Evolutionary conservation across 2,329 filamentous ascomycete genomes (phyloP), one percentile per base, ranked within the genome.

Genomic region (Penicillium sp.): DNA sequence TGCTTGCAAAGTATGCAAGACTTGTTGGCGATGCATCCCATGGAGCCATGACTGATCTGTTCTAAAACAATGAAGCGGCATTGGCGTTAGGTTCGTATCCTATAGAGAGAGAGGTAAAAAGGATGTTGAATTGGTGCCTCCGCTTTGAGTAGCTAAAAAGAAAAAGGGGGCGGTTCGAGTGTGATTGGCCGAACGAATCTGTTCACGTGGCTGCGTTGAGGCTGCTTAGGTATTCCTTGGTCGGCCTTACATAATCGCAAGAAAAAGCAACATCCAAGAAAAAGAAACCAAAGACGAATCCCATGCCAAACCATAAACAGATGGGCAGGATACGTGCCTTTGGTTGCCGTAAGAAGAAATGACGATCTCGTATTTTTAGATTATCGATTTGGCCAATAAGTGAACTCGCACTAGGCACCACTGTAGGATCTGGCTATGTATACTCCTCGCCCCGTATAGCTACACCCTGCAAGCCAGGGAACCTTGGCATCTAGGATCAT

Each of bases 1-100:
- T 88, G 42, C 69, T 97, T 77, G 92, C 90, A 5, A 97, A 97
- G 79, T 97, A 97, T 77, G 89, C 89, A 6, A 78, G 83, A 45
- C 73, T 97, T 66, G 93, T 97, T 0, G 89, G 91, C 1, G 92
- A 97, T 82, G 93, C 93, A 11, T 93, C 88, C 70, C 89, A 93
- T 66, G 93, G 93, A 5, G 91, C 91, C 8, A 88, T 96, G 74
- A 96, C 92, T 40, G 92, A 96, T 33, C n/a, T 59, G 23, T 59
- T 59, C 35, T 59, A 35, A 42, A 12, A n/a, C 12, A 11, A 33
- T 1, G 38, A 24, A 24, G 26, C 21, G 14, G 28, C 18, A 23
- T 14, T 38, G 16, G 8, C n/a, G n/a, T 20, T 24, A 21, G 16
- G 21, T 42, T 42, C n/a, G 7, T 21, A 42, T 21, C 8, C 38